Evolutionary conservation across 2,329 filamentous ascomycete species (phyloP), one percentile per base, ranked within the genome.

Genomic region (Xylaria sp.): DNA sequence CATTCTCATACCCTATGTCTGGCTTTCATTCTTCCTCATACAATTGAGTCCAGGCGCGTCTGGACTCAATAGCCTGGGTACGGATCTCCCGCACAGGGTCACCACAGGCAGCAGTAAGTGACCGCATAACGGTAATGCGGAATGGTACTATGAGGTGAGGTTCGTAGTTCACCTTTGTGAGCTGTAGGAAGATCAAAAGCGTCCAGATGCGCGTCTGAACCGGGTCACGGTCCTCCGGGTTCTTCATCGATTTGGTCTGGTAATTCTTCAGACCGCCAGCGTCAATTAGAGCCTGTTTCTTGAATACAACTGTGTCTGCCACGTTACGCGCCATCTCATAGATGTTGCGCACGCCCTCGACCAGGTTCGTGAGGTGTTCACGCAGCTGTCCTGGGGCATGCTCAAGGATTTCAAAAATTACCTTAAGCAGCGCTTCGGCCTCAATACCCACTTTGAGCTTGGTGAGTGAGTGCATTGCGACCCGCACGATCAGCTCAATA

Each of bases 31-130:
- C 23, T 10, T 16, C 9, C 49, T 64, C 60, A 34, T n/a, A 23
- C 11, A 64, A 39, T 7, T n/a, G 55, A 11, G 56, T 72, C 83
- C 83, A 85, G 5, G 76, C 77, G 54, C 73, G 74, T 57, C 80
- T 76, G 3, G 82, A 80, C 59, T 70, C 65, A 55, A 81, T 74
- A 16, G 83, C 82, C 52, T 74, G 74, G 58, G 74, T 78, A 52
- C 83, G 75, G 50, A 84, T 75, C 61, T 82, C 80, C 50, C 83
- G 74, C 7, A 83, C 78, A 4, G 73, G 70, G 63, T 85, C 81
- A 1, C 82, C 83, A 54, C 81, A 83, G 1, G 81, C 81, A 7
- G 73, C 65, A 1, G 78, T 76, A 60, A 85, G 66, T 55, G 81
- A 76, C 3, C 79, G 73, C 60, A 78, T 74, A 49, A 83, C 75